Base-by-base conservation (phyloP, 129 eudicot genomes). In the Escallonia rubra region DNA sequence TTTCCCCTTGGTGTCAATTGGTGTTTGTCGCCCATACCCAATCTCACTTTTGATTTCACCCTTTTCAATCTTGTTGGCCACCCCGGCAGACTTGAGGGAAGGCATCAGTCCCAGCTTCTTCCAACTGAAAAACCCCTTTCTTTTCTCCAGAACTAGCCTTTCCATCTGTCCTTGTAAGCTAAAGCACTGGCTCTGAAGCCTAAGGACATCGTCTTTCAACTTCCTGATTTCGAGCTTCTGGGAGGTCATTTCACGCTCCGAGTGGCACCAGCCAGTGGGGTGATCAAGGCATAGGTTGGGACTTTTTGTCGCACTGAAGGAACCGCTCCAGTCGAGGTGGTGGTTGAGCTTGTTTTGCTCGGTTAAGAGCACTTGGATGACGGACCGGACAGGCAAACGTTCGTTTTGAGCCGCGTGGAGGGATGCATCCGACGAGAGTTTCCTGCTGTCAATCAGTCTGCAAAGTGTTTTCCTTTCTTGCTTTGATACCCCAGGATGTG, bases 371-470 rank as follows among this genome's bases (percentile, higher is more conserved):
- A 86, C 96, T 84, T 86, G 96, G 72, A 92, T 81, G n/a, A 88
- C 92, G 6, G 95, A 81, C 57, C 98, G 52, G 9, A 92, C 95
- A 0, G 98, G 98, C 34, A 92, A 79, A n/a, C 98, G 77, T 50
- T 92, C 96, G 70, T 92, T 92, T 59, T 86, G 95, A 8, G 96
- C 88, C 1, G 95, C 98, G 6, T 92, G 98, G 2, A 83, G 64
- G 2, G 85, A 86, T 59, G 98, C 98, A 67, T 92, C 98, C 5
- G 83, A 49, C 3, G 98, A 81, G 8, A 92, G 84, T 67, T 92
- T 92, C 46, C 89, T 80, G 68, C 82, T 68, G 68, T 92, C 91
- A 42, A 92, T 81, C 69, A 92, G 52, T 11, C 73, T 80, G 74
- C 95, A 88, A 5, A 92, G 80, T 7, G 42, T 68, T 66, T 86